A percentile compares a stretch with the other conserved stretches of the same genome.
phyloP scores from a whole-genome alignment of 1,284 basidiomycete genomes.

The Phlebopus sp. region DNA sequence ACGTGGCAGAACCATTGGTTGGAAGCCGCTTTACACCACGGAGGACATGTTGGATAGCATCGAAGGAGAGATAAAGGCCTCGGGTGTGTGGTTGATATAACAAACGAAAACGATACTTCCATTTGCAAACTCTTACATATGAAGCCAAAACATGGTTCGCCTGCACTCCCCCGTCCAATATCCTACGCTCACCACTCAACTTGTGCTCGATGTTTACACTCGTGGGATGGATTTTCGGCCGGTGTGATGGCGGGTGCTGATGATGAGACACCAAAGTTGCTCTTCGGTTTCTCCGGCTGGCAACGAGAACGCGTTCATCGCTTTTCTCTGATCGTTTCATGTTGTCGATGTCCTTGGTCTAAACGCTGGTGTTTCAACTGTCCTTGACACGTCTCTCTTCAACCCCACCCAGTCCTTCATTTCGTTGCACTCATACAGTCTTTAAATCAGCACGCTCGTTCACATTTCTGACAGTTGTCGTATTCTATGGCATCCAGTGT shows the following conservation, averaged over 20 bases:
- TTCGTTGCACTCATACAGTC: too few relatives aligned
- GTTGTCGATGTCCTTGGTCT: conserved; percentile 33
- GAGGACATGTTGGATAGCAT: conserved; percentile 31
- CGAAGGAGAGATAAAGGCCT: conserved; percentile 24
- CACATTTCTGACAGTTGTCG: background rate
- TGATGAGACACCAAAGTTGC: too few relatives aligned
- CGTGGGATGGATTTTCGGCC: too few relatives aligned
- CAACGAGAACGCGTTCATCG: conserved; percentile 2
- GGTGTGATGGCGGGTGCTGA: too few relatives aligned
- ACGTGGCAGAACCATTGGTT: conserved; percentile 40
- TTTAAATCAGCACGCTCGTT: too few relatives aligned
- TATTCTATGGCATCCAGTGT: conserved; percentile 22
- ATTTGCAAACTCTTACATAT: too few relatives aligned
- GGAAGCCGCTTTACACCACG: conserved; percentile 31
- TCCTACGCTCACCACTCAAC: too few relatives aligned
- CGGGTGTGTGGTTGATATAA: background rate
- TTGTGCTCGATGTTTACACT: too few relatives aligned
- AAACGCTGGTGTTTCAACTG: background rate
- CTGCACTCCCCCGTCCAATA: too few relatives aligned
- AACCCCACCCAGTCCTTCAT: too few relatives aligned
- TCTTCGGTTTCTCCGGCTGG: conserved; percentile 4
- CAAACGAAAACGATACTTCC: background rate
- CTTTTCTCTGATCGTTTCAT: conserved; percentile 9
- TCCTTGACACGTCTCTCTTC: too few relatives aligned
- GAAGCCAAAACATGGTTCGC: too few relatives aligned